Evolutionary conservation across 495 filamentous ascomycete genomes (phyloP).

Genomic region (Neurospora intermedia): DNA sequence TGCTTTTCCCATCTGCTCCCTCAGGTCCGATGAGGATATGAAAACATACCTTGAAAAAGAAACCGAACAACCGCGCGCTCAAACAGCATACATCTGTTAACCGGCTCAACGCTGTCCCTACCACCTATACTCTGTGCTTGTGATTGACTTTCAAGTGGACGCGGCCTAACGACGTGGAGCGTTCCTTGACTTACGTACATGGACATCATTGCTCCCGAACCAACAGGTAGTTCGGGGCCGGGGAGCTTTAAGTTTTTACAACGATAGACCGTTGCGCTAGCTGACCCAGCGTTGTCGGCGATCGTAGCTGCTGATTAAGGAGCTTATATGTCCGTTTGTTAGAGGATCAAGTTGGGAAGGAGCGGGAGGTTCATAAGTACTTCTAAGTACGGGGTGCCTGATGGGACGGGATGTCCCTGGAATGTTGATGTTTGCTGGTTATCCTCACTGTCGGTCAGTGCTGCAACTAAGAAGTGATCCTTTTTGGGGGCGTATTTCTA

Average conservation of each 20-base stretch:
- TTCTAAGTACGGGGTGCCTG: neutral
- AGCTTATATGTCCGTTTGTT: neutral
- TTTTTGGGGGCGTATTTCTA: neutral
- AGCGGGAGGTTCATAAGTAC: too few relatives aligned
- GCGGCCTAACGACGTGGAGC: neutral
- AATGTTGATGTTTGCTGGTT: neutral
- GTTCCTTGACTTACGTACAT: neutral
- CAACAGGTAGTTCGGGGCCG: neutral
- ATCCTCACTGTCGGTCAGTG: neutral
- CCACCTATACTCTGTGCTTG: neutral
- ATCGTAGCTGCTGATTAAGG: neutral
- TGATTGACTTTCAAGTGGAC: neutral
- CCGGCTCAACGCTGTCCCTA: neutral
- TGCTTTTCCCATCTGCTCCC: neutral
- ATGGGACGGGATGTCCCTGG: neutral
- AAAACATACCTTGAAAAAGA: neutral
- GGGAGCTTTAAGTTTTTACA: neutral
- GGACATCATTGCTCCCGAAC: neutral
- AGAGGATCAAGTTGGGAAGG: too few relatives aligned
- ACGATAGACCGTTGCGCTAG: neutral
- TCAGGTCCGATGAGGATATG: neutral
- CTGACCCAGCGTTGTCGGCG: neutral
- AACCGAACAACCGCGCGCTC: neutral
- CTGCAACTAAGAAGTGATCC: neutral
- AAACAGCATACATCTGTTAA: neutral